These are phyloP conservation scores for Paecilomyces variotii DNA, from an alignment of 2,329 filamentous ascomycete genomes.

Conservation along the genomic window DNA sequence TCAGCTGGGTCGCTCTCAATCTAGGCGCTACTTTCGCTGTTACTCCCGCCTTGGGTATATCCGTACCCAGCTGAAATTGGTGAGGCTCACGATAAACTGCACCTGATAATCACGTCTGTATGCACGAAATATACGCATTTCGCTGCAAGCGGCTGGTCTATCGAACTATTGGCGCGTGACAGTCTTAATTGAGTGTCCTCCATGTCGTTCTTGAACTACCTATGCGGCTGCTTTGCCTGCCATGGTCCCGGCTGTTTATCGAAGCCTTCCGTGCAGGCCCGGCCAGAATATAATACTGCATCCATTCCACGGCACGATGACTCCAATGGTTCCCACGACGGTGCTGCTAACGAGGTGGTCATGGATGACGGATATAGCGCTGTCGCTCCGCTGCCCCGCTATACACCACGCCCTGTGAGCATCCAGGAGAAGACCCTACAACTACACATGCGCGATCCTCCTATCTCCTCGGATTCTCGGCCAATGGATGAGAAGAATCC, in stretches of 20 bases:
- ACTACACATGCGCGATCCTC: conserved; percentile 22
- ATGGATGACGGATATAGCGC: conserved; percentile 23
- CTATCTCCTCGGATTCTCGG: conserved; percentile 16
- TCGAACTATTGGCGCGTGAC: not conserved
- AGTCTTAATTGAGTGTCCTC: not conserved
- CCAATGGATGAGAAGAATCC: conserved; percentile 23
- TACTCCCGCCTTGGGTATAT: not conserved
- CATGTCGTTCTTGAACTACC: conserved; percentile 16
- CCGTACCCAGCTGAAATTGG: not conserved
- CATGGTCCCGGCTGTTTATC: conserved; percentile 1
- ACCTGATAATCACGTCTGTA: not conserved
- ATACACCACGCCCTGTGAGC: conserved; percentile 32
- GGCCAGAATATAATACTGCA: conserved; percentile 2
- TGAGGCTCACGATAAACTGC: not conserved
- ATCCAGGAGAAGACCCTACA: conserved; percentile 33
- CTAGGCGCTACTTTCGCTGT: not conserved
- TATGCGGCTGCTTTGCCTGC: conserved; percentile 18
- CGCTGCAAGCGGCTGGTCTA: not conserved
- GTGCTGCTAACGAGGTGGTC: conserved; percentile 7
- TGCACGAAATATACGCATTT: not conserved
- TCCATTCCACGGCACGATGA: conserved; percentile 8
- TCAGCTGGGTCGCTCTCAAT: not conserved
- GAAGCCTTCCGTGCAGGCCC: not conserved
- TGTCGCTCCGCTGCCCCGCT: conserved; percentile 30
- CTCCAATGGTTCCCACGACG: not conserved